Conservation (phyloP, 2,329 filamentous ascomycete species). For the Talaromyces sp. region DNA sequence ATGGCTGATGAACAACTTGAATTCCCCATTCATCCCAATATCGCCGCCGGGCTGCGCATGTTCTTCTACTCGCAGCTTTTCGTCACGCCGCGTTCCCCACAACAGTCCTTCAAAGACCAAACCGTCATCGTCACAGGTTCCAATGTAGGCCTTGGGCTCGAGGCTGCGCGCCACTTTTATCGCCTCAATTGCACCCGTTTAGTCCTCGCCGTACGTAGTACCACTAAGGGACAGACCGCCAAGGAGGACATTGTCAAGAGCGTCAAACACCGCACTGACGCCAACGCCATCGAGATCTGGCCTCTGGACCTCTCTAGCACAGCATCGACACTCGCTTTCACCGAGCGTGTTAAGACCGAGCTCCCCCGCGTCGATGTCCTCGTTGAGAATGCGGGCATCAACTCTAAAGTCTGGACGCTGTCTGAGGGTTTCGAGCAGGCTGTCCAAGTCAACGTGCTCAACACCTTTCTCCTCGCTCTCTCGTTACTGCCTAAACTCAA, state of each 20-base stretch:
- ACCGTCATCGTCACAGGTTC: slow-evolving; percentile 47
- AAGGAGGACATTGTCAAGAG: slow-evolving; percentile 1
- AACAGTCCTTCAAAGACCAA: slow-evolving; percentile 20
- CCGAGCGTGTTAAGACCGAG: not conserved
- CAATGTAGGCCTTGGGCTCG: slow-evolving; percentile 46
- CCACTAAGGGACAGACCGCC: slow-evolving; percentile 39
- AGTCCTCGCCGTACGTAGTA: slow-evolving; percentile 44
- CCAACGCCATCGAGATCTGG: not conserved
- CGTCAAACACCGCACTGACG: not conserved
- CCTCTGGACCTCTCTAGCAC: not conserved
- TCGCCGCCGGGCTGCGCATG: not conserved
- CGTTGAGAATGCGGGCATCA: not conserved
- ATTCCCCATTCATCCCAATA: not conserved
- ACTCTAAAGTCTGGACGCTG: not conserved
- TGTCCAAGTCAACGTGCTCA: slow-evolving; percentile 51
- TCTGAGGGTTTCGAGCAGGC: slow-evolving; percentile 44
- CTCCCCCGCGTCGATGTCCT: not conserved
- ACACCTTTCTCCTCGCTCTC: slow-evolving; percentile 46
- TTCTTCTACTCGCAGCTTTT: slow-evolving; percentile 6
- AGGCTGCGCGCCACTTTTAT: slow-evolving; percentile 38
- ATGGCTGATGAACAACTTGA: not conserved
- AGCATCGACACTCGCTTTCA: not conserved
- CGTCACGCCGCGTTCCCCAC: not conserved
- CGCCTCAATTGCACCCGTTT: slow-evolving; percentile 35
- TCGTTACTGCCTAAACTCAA: slow-evolving; percentile 50